These are phyloP conservation scores for Magnusiomyces suaveolens DNA, from an alignment of 1,139 yeast species.

Conservation along the genomic window DNA sequence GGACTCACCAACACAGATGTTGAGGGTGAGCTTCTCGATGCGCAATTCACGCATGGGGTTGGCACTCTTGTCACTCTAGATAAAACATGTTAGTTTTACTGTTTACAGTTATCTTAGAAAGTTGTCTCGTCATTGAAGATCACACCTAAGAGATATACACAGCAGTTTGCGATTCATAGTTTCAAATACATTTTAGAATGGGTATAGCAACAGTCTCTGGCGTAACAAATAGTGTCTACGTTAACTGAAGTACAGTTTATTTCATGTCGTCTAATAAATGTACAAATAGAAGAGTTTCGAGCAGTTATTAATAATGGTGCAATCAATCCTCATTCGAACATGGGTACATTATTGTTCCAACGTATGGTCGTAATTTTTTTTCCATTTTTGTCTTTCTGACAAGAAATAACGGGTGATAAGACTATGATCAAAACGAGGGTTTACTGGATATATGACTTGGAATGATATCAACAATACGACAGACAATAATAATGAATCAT, in stretches of 20 bases:
- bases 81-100: conserved; percentile 7
- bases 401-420: background rate
- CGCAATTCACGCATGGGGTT: conserved; percentile 97
- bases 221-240: background rate
- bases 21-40: conserved; percentile 98
- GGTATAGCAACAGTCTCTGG: background rate
- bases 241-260: background rate
- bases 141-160: background rate
- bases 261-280: background rate
- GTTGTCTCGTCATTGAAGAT: background rate
- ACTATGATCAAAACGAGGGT: background rate
- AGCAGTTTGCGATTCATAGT: background rate
- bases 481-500: background rate
- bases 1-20: conserved; percentile 99
- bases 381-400: background rate
- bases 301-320: too few species aligned
- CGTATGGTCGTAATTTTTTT: too few species aligned
- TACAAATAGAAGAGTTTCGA: too few species aligned
- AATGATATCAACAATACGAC: background rate
- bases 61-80: conserved; percentile 34
- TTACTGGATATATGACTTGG: background rate
- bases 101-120: background rate
- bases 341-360: too few species aligned
- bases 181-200: background rate
- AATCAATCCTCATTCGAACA: too few species aligned